Evolutionary conservation across 805 yeast species (phyloP), one percentile per base, ranked within the genome.

Genomic region (Candida railenensis): DNA sequence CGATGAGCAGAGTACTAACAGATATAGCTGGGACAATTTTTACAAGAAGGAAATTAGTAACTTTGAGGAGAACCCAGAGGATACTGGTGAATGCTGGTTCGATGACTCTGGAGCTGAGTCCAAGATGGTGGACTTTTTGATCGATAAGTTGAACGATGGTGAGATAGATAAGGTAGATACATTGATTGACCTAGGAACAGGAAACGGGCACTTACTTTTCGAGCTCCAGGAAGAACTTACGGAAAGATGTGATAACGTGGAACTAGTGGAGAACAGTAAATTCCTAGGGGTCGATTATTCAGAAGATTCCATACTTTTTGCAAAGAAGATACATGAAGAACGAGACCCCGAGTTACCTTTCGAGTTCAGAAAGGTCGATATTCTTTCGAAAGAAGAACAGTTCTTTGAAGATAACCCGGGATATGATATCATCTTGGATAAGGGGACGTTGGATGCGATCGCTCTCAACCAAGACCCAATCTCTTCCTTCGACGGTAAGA

Each of bases 71-170:
- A 87, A 92, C 61, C 81, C 86, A 15, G 76, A 85, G 16, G 97
- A 94, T 62, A 83, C 90, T 0, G 99, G 99, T 1, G 98, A 94
- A 64, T 80, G 91, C 63, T 94, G 99, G 99, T 94, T 94, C 65
- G 83, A 87, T 53, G 99, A 94, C 58, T 85, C 87, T n/a, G 90
- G 86, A 57, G 98, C 99, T 0, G 98, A 92, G 59, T 76, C 74
- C 48, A 85, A 82, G 59, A 85, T 94, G 82, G 75, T 87, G n/a
- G 80, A 81, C 42, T 91, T 85, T 56, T 62, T 92, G 4, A 66
- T 74, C 15, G 80, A 80, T 3, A 76, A 83, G 52, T 38, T 78
- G 3, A 73, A 73, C 2, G 59, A 51, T 3, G 53, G 40, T 25
- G 63, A 46, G 40, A 47, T 56, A 30, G 21, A 28, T 11, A 4